Conservation (phyloP, 148 eudicot genomes). For the Persicaria maculosa region DNA sequence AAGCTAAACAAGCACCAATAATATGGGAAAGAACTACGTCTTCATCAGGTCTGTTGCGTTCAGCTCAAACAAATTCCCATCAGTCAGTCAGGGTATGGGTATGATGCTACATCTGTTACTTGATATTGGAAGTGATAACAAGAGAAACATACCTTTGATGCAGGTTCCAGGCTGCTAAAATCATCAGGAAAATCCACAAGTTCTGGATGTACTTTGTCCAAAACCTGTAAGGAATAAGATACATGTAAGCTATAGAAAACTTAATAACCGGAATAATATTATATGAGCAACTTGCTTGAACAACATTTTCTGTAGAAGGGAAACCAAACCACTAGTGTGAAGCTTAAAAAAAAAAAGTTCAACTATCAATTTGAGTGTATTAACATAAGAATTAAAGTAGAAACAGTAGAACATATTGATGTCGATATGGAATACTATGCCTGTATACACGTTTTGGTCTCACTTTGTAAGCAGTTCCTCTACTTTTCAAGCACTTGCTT, state of each 20-base stretch:
- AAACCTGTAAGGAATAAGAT: conserved; percentile 8
- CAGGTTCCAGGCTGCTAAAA: conserved; percentile 66
- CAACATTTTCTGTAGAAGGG: no score
- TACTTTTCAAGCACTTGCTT: no score
- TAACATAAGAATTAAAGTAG: not conserved
- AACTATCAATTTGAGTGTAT: no score
- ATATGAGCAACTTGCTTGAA: not conserved
- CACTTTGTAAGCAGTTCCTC: no score
- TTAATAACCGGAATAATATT: not conserved
- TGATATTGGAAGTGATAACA: not conserved
- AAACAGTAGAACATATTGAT: not conserved
- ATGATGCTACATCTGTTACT: not conserved
- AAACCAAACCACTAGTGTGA: no score
- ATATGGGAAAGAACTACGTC: no score
- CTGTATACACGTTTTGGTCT: no score
- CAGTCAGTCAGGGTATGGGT: not conserved
- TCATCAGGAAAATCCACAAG: conserved; percentile 70
- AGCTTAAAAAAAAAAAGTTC: no score
- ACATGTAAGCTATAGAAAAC: not conserved
- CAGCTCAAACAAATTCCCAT: no score
- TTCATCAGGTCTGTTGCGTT: no score
- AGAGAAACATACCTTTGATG: conserved; percentile 55
- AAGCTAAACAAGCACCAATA: no score
- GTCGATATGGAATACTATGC: not conserved
- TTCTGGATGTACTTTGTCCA: conserved; percentile 47